phyloP scores from a whole-genome alignment of 83 land plant species.

The Isoetes engelmannii region DNA sequence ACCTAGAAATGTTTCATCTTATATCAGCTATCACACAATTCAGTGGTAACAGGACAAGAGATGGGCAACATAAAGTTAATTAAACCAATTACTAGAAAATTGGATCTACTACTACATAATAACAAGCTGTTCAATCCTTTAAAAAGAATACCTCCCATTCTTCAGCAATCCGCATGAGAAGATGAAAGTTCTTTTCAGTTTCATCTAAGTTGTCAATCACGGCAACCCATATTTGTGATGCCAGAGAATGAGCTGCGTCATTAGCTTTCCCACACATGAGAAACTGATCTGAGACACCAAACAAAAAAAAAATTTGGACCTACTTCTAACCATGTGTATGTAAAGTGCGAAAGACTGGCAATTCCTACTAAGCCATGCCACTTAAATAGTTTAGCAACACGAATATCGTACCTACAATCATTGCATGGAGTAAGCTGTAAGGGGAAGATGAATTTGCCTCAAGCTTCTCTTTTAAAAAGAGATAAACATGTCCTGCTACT shows the following conservation, averaged over 20 bases:
- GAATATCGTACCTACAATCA: constrained; percentile 47
- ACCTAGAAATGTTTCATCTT: no score
- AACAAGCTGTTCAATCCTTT: background rate
- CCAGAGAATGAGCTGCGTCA: constrained; percentile 71
- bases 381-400: background rate
- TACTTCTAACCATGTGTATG: background rate
- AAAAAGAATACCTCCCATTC: constrained; percentile 64
- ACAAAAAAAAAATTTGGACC: background rate
- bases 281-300: constrained; percentile 65
- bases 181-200: constrained; percentile 53
- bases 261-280: constrained; percentile 69
- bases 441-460: constrained; percentile 52
- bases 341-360: background rate
- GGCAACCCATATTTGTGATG: constrained; percentile 80
- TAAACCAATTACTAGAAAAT: background rate
- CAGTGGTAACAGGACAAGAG: background rate
- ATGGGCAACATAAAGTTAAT: background rate
- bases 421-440: constrained; percentile 74
- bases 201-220: constrained; percentile 75
- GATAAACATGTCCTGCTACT: constrained; percentile 64
- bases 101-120: background rate
- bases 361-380: background rate
- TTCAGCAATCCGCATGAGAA: constrained; percentile 62
- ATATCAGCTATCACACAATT: no score
- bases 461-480: constrained; percentile 79